phyloP scores from a whole-genome alignment of 2,329 filamentous ascomycete genomes.

The Dendrostoma leiphaemia region DNA sequence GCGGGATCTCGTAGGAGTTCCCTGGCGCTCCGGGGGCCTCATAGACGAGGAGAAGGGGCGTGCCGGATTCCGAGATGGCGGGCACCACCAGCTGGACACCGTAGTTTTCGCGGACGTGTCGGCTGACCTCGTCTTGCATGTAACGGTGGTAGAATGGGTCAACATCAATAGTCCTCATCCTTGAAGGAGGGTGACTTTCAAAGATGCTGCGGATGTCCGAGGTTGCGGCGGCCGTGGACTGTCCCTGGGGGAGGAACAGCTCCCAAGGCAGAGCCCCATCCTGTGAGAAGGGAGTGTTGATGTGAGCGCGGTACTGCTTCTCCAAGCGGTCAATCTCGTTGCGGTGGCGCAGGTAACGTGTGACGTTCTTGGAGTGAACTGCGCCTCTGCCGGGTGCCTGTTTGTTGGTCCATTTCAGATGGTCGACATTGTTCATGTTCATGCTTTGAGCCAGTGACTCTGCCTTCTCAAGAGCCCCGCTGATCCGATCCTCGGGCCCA shows the following conservation, averaged over 20 bases:
- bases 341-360: conserved; percentile 81
- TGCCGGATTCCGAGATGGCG: conserved; percentile 55
- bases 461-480: conserved; percentile 74
- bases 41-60: conserved; percentile 70
- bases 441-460: conserved; percentile 87
- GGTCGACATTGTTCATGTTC: conserved; percentile 81
- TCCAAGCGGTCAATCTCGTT: conserved; percentile 82
- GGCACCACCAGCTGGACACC: conserved; percentile 75
- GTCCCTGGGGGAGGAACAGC: conserved; percentile 81
- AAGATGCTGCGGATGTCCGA: conserved; percentile 74
- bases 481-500: conserved; percentile 72
- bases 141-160: conserved; percentile 80
- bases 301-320: conserved; percentile 76
- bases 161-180: conserved; percentile 65
- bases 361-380: conserved; percentile 79
- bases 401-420: conserved; percentile 43
- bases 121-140: conserved; percentile 62
- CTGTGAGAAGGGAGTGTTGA: conserved; percentile 71
- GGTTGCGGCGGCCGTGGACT: conserved; percentile 75
- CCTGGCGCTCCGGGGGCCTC: conserved; percentile 58
- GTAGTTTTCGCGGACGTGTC: conserved; percentile 63
- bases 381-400: conserved; percentile 71
- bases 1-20: conserved; percentile 52
- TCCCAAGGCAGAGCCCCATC: conserved; percentile 79
- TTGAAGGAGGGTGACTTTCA: conserved; percentile 69